Conservation (phyloP, 2,329 filamentous ascomycete species). For the Diaporthe caulivora region DNA sequence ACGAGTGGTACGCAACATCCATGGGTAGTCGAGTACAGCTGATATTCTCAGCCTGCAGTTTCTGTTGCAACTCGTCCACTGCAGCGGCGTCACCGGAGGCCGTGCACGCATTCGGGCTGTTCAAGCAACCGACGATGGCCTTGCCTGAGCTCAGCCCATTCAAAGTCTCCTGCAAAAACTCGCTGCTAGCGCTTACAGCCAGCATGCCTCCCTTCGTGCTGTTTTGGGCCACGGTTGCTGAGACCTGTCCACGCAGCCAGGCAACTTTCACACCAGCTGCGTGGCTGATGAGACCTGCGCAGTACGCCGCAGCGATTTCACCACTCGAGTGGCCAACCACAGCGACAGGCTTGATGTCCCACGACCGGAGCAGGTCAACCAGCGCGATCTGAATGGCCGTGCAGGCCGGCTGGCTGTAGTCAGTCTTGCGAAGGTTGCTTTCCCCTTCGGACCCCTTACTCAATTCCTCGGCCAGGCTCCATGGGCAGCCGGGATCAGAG, state of each 20-base stretch:
- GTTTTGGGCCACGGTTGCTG: constrained; percentile 55
- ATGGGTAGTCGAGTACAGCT: background rate
- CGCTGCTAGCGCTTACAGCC: background rate
- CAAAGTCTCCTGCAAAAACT: background rate
- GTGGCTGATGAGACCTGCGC: constrained; percentile 24
- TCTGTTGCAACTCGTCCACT: constrained; percentile 16
- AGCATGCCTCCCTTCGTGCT: constrained; percentile 46
- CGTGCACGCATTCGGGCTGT: constrained; percentile 9
- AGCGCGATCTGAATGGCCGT: constrained; percentile 62
- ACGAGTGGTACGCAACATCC: constrained; percentile 24
- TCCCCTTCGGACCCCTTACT: background rate
- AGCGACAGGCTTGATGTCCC: constrained; percentile 46
- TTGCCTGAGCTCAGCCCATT: background rate
- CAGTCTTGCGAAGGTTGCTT: constrained; percentile 11
- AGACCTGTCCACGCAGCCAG: constrained; percentile 62
- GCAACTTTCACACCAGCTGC: constrained; percentile 52
- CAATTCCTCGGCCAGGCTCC: constrained; percentile 38
- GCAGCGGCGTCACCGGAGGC: constrained; percentile 11
- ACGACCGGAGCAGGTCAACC: constrained; percentile 50
- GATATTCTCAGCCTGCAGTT: background rate
- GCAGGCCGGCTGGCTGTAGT: constrained; percentile 58
- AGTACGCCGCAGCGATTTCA: constrained; percentile 55
- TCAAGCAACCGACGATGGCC: constrained; percentile 23
- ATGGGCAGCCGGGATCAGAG: constrained; percentile 43
- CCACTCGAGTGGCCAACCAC: constrained; percentile 56